A percentile compares a stretch with the other conserved stretches of the same genome.
phyloP scores from a whole-genome alignment of 2,329 filamentous ascomycete genomes.

The Blastomyces gilchristii region DNA sequence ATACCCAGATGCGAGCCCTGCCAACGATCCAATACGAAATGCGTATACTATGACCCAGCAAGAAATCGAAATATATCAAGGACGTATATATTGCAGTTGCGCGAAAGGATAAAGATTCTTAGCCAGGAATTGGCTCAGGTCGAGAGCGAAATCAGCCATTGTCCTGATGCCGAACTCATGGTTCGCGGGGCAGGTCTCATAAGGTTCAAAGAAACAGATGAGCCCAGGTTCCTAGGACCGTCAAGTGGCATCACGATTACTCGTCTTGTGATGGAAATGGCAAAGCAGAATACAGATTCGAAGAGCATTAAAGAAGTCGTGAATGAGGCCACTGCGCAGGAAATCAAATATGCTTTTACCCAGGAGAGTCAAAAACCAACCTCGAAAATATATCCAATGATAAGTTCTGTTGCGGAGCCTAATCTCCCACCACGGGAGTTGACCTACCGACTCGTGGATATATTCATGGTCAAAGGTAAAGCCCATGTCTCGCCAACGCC shows the following conservation, averaged over 20 bases:
- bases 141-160: conserved; percentile 63
- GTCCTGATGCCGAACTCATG: conserved; percentile 68
- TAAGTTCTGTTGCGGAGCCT: conserved; percentile 71
- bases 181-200: conserved; percentile 79
- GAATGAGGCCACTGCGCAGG: conserved; percentile 58
- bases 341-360: conserved; percentile 57
- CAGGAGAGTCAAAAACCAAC: conserved; percentile 56
- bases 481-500: neutral
- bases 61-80: conserved; percentile 79
- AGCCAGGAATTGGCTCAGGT: conserved; percentile 71
- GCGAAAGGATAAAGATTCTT: conserved; percentile 72
- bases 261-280: conserved; percentile 87
- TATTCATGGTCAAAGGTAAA: conserved; percentile 76
- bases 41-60: conserved; percentile 89
- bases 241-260: conserved; percentile 96
- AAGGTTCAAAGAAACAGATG: conserved; percentile 72
- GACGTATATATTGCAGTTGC: conserved; percentile 83
- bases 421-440: conserved; percentile 63
- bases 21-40: conserved; percentile 79
- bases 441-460: conserved; percentile 67
- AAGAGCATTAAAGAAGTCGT: conserved; percentile 89
- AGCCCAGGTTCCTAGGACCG: conserved; percentile 81
- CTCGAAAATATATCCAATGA: conserved; percentile 78
- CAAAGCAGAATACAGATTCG: conserved; percentile 83
- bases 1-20: conserved; percentile 87